A percentile compares a stretch with the other conserved stretches of the same genome.
These are phyloP conservation scores for Serendipita sp. DNA, from an alignment of 1,284 basidiomycete species.

Conservation along the genomic window DNA sequence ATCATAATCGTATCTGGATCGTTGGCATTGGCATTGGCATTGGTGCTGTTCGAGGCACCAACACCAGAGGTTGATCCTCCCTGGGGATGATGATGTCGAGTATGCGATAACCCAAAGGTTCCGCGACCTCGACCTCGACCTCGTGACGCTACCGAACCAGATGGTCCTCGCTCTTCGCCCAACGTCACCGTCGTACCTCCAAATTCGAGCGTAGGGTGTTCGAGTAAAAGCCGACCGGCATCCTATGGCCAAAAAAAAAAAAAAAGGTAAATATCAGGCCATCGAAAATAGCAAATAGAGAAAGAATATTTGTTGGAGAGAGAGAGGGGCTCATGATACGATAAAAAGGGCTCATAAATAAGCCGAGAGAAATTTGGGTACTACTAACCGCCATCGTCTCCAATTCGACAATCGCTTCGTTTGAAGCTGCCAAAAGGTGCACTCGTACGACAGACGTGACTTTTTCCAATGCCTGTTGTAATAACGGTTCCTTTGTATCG, in stretches of 20 bases:
- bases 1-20: background rate
- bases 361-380: background rate
- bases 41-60: background rate
- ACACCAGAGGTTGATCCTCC: no score
- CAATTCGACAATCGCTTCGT: slow-evolving; percentile 68
- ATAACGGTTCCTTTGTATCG: slow-evolving; percentile 65
- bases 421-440: slow-evolving; percentile 51
- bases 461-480: slow-evolving; percentile 81
- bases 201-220: background rate
- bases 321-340: no score
- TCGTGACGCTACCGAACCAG: background rate
- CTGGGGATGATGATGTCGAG: background rate
- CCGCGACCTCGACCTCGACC: background rate
- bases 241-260: background rate
- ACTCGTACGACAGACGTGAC: slow-evolving; percentile 56
- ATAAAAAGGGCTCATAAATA: no score
- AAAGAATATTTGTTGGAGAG: no score
- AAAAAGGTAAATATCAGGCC: no score
- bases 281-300: no score
- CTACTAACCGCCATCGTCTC: slow-evolving; percentile 53
- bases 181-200: background rate
- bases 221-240: background rate
- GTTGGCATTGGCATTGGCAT: background rate
- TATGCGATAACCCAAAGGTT: background rate
- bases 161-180: background rate